Percentiles rank a stretch among this genome's conserved stretches.
Evolutionary conservation across 768 basidiomycete species (phyloP).

Genomic region (Cystofilobasidium bisporidii): DNA sequence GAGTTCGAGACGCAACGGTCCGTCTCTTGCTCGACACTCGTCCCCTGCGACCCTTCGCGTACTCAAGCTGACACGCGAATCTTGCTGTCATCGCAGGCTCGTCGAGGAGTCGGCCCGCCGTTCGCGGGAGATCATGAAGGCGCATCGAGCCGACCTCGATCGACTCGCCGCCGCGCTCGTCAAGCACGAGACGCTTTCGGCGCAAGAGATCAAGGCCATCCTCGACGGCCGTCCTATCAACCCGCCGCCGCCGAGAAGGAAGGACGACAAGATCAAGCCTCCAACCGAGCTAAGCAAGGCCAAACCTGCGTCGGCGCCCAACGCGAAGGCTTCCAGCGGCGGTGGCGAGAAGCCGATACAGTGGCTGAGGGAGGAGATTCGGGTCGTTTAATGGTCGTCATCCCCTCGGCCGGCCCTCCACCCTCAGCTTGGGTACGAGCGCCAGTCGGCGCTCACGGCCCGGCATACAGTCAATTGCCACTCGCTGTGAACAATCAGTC

Average conservation of each 20-base stretch:
- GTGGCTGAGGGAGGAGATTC: not conserved
- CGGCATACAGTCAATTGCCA: too few relatives aligned
- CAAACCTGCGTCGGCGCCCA: not conserved
- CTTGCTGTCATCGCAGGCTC: not conserved
- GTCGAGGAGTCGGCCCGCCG: constrained; percentile 4
- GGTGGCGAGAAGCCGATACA: not conserved
- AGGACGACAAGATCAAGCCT: not conserved
- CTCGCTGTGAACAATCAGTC: too few relatives aligned
- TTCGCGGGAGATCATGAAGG: constrained; percentile 7
- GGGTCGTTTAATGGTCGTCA: too few relatives aligned
- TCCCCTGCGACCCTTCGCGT: not conserved
- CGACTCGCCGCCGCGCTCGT: constrained; percentile 19
- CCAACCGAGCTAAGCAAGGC: not conserved
- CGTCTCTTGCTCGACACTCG: not conserved
- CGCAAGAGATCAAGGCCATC: constrained; percentile 13
- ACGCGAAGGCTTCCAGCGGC: not conserved
- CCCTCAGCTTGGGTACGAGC: too few relatives aligned
- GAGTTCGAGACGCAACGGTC: constrained; percentile 20
- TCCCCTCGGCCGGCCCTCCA: too few relatives aligned
- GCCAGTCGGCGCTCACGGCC: too few relatives aligned
- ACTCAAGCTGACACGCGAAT: not conserved
- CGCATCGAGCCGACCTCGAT: constrained; percentile 12
- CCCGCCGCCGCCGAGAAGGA: not conserved
- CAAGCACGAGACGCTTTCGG: constrained; percentile 24
- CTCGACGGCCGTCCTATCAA: not conserved